Evolutionary conservation across 371 early-diverging fungal species (phyloP), one percentile per base, ranked within the genome.

Genomic region (Dinochytrium kinnereticum): DNA sequence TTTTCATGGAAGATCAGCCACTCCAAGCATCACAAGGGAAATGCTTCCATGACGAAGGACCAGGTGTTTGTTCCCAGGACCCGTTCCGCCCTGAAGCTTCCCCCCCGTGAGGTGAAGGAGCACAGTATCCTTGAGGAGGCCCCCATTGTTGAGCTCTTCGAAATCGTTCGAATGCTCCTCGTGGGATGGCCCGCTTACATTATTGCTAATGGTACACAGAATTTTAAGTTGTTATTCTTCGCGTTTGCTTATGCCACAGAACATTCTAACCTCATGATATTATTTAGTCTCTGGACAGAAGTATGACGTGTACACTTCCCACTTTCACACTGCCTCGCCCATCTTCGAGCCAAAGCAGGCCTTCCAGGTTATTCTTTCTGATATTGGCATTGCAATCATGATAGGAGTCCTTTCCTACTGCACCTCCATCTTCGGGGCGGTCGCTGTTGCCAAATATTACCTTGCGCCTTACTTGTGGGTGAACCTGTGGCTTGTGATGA

Each of bases 131-230:
- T 89, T 64, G 90, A 92, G 68, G 91, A 90, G 61, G 78, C 91
- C 19, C 95, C 96, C 30, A 78, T 94, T 51, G 79, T 82, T 34
- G 81, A 87, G 30, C 67, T 93, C 38, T 78, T 84, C 64, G 81
- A 81, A 74, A 84, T 93, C 70, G 68, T 91, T 26, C 67, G 80
- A 19, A 90, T 91, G 88, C 87, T 92, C 68, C 37, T 87, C 21
- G 81, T 94, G 59, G 96, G 96, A 26, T 96, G 96, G 96, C 95
- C 94, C 26, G 76, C 89, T 38, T 96, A 96, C 75, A 79, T 96
- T 57, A 77, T 90, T 69, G 73, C 83, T 71, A 95, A 95, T 76
- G 86, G 65, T 44, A 19, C n/a, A n/a, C n/a, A 19, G 44, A 13
- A 13, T 44, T 44, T 44, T 44, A 13, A 13, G 44, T 44, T 44